Conservation (phyloP, 441 rosid species). For the Jatropha multifida region DNA sequence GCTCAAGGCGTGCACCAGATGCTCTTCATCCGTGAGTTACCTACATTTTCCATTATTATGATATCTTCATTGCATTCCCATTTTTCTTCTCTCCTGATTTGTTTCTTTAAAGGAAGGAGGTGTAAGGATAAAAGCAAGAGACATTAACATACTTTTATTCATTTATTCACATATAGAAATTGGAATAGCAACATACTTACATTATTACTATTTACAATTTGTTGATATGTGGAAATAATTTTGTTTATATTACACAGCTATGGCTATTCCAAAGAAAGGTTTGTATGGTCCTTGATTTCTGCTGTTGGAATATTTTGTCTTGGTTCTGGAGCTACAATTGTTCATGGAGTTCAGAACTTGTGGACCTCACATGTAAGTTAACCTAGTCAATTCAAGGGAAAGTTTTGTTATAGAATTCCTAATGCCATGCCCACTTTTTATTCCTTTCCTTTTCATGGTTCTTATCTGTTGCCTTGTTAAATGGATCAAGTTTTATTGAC, state of each 20-base stretch:
- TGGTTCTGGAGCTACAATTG: constrained; percentile 98
- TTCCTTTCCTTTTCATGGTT: constrained; percentile 13
- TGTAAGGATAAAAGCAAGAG: not conserved
- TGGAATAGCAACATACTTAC: not conserved
- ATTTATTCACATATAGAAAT: not conserved
- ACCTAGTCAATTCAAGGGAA: constrained; percentile 4
- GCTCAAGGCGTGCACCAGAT: constrained; percentile 99
- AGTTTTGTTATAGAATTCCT: not conserved
- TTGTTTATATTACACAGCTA: constrained; percentile 53
- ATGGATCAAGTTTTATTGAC: constrained; percentile 27
- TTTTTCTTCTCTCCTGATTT: not conserved
- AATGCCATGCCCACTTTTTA: not conserved
- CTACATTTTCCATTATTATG: constrained; percentile 2
- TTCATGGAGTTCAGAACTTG: constrained; percentile 89
- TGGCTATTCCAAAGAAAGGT: constrained; percentile 98
- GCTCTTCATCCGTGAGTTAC: constrained; percentile 92
- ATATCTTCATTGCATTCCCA: not conserved
- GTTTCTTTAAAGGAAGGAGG: not conserved
- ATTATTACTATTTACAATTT: constrained; percentile 13
- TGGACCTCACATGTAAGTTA: constrained; percentile 69
- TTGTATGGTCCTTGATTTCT: constrained; percentile 99
- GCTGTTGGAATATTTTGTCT: constrained; percentile 99
- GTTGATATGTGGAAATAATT: constrained; percentile 18
- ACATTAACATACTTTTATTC: not conserved
- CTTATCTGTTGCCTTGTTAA: constrained; percentile 14